Percentiles rank a stretch among this genome's conserved stretches.
Conservation (phyloP, 78 protist genomes). For the Pelomyxa schiedti region DNA sequence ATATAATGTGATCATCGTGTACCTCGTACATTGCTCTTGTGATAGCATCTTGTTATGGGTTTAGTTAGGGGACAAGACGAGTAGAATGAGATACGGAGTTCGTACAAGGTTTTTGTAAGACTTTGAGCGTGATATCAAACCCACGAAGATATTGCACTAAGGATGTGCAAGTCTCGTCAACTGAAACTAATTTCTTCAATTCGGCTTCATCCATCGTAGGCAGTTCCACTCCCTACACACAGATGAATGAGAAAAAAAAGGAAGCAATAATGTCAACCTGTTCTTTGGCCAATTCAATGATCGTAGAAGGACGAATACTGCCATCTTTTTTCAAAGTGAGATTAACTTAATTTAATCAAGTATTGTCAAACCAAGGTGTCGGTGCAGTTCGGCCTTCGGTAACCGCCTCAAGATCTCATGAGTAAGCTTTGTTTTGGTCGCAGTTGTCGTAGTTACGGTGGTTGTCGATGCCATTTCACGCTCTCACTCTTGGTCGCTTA, state of each 20-base stretch:
- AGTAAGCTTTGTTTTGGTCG: no score
- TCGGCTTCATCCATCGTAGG: constrained; percentile 14
- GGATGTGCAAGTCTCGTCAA: constrained; percentile 7
- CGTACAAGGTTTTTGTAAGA: constrained; percentile 11
- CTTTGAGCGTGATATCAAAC: constrained; percentile 14
- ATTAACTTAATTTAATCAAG: background rate
- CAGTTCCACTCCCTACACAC: constrained; percentile 20
- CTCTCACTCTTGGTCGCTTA: no score
- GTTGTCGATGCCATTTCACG: no score
- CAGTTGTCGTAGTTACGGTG: no score
- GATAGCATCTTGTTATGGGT: constrained; percentile 30
- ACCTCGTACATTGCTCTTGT: constrained; percentile 51
- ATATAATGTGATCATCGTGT: no score
- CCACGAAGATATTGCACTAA: constrained; percentile 31
- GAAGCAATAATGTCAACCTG: no score
- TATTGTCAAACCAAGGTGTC: background rate
- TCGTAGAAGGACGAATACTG: background rate
- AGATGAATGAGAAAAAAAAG: no score
- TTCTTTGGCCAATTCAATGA: constrained; percentile 1
- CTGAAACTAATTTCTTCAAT: background rate
- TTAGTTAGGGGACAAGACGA: background rate
- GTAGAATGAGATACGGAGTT: background rate
- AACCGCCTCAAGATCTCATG: background rate
- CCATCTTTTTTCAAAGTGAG: constrained; percentile 3
- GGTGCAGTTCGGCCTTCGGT: constrained; percentile 3